Percentiles rank a stretch among this genome's conserved stretches.
Evolutionary conservation across 352 stramenopile genomes (phyloP).

Genomic region (Pythium dissotocum): DNA sequence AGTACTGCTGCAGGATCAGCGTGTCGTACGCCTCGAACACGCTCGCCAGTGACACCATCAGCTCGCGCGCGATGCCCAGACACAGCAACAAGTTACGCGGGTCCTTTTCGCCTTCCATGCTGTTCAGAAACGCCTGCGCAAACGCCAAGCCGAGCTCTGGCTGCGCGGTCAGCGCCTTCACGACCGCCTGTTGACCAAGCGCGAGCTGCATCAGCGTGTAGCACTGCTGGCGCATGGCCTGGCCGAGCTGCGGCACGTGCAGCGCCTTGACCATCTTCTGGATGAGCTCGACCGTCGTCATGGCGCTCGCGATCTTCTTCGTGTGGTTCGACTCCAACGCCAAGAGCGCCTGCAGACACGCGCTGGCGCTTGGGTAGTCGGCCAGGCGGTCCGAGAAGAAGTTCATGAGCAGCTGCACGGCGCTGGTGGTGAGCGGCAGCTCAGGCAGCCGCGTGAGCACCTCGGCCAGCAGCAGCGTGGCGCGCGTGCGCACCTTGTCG

Average conservation of each 20-base stretch:
- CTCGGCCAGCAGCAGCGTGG: constrained; percentile 85
- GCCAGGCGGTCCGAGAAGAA: constrained; percentile 87
- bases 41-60: constrained; percentile 55
- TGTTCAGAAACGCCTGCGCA: constrained; percentile 71
- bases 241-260: constrained; percentile 79
- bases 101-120: constrained; percentile 91
- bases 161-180: constrained; percentile 44
- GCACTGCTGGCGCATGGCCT: constrained; percentile 87
- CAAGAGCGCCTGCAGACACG: constrained; percentile 75
- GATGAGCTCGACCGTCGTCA: constrained; percentile 56
- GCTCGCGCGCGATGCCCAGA: constrained; percentile 64
- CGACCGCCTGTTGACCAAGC: constrained; percentile 59
- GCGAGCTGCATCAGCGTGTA: constrained; percentile 81
- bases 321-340: constrained; percentile 74
- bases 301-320: constrained; percentile 49
- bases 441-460: constrained; percentile 87
- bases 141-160: constrained; percentile 48
- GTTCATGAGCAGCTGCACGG: constrained; percentile 72
- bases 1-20: constrained; percentile 82
- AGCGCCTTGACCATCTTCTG: constrained; percentile 64
- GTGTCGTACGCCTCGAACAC: constrained; percentile 71
- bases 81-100: constrained; percentile 84
- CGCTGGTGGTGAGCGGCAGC: constrained; percentile 68
- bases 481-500: constrained; percentile 78
- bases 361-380: constrained; percentile 81